phyloP scores from a whole-genome alignment of 306 rosid species.

The Quercus gilva region DNA sequence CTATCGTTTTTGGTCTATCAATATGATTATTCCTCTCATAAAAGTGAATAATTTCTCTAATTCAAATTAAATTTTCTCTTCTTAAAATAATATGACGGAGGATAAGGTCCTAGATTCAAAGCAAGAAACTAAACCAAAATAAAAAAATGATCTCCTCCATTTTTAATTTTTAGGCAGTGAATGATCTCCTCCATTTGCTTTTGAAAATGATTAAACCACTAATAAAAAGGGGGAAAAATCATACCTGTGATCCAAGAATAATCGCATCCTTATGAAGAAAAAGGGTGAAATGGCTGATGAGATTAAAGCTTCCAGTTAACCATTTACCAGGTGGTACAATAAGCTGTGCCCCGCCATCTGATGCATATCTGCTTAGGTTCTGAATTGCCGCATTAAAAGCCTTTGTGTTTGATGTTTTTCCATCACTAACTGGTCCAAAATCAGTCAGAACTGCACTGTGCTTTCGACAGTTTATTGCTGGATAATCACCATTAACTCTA shows the following conservation, averaged over 20 bases:
- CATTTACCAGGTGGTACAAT: slow-evolving; percentile 84
- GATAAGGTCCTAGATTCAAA: no score
- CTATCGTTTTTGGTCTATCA: no score
- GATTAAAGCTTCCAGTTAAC: slow-evolving; percentile 89
- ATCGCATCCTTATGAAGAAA: slow-evolving; percentile 73
- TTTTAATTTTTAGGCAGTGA: no score
- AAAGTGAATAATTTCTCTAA: no score
- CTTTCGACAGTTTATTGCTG: slow-evolving; percentile 64
- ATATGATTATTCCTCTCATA: no score
- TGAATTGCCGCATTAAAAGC: slow-evolving; percentile 66
- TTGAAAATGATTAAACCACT: no score
- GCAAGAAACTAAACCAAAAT: no score
- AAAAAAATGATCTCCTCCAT: no score
- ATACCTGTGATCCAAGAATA: slow-evolving; percentile 79
- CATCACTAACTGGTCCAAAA: slow-evolving; percentile 88
- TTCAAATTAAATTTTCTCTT: no score
- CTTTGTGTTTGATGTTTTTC: slow-evolving; percentile 59
- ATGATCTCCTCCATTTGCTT: no score
- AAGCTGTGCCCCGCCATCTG: slow-evolving; percentile 71
- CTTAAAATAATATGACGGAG: no score
- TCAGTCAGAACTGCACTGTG: slow-evolving; percentile 59
- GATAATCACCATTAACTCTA: no score
- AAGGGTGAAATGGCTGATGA: slow-evolving; percentile 84
- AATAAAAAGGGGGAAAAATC: neutral
- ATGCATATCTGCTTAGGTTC: slow-evolving; percentile 36